Conservation (phyloP, 345 rosid genomes). For the Hibiscus syriacus region DNA sequence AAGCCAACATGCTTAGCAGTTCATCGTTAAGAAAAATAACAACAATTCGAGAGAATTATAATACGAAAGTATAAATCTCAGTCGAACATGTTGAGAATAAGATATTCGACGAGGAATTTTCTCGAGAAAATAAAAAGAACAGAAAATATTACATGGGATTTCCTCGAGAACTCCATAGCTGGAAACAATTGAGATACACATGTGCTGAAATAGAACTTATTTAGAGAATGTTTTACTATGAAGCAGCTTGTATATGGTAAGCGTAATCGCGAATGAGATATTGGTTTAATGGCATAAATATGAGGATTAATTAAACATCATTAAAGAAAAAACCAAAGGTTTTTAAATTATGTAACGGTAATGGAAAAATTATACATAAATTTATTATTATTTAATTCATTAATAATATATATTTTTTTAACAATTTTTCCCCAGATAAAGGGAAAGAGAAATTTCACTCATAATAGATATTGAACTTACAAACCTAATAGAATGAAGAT, state of each 20-base stretch:
- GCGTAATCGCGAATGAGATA: background rate
- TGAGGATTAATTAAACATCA: background rate
- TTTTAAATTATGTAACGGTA: too few relatives aligned
- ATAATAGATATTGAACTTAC: too few relatives aligned
- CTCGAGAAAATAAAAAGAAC: background rate
- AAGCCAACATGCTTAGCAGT: background rate
- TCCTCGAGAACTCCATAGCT: slow-evolving; percentile 14
- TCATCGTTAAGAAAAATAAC: background rate
- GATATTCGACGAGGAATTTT: background rate
- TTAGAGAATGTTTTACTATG: background rate
- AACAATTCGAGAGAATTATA: too few relatives aligned
- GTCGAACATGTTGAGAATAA: background rate
- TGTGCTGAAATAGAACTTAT: background rate
- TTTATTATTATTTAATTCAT: too few relatives aligned
- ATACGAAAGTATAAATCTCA: too few relatives aligned
- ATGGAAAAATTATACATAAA: too few relatives aligned
- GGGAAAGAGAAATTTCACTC: too few relatives aligned
- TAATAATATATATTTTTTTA: too few relatives aligned
- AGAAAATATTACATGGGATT: slow-evolving; percentile 13
- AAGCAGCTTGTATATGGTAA: too few relatives aligned
- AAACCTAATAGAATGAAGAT: too few relatives aligned
- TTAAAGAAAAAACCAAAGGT: too few relatives aligned
- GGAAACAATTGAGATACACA: background rate
- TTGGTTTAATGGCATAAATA: background rate
- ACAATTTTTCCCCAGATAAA: too few relatives aligned